Base-by-base conservation (phyloP, 2,329 filamentous ascomycete genomes). In the Colletotrichum sp. region DNA sequence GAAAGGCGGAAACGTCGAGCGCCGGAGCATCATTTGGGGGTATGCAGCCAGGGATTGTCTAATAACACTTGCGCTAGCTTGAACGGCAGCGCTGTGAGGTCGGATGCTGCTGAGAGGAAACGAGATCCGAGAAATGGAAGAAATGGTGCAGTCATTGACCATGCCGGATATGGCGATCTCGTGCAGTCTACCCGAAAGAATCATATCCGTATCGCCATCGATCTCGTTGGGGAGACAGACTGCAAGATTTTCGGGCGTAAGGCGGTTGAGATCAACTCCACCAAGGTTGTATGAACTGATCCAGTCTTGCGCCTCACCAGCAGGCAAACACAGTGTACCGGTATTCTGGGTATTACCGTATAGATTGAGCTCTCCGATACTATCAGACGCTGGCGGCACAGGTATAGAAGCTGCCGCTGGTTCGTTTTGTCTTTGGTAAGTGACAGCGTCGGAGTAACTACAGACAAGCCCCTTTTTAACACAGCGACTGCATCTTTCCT, bases 1-100 rank as follows among this genome's bases (percentile, higher is more conserved):
- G 16, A 75, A 75, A 4, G 72, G 75, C n/a, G 72, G 75, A 12
- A 76, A 77, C 3, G 75, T 72, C 21, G 58, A 68, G 32, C 72
- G 70, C 15, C 72, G 75, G 7, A 75, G 73, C 72, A 77, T 72
- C 75, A 77, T 77, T 7, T 52, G 26, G 4, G 75, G 75, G 4
- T 67, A 77, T 3, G 75, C 58, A 9, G 67, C 48, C 10, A 77
- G 24, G 4, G 72, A 18, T 21, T 61, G 68, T 36, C 43, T 64
- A 24, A 77, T 75, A 34, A 72, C 13, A 15, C 24, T 65, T 5
- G 57, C 38, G 12, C 24, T 60, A 18, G 21, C 28, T n/a, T 64
- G 18, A 12, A 73, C 57, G 8, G 55, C 57, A 3, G 64, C 43
- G 24, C 28, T 52, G 5, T 28, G 15, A 6, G 18, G 3, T 4